Conservation (phyloP, 1,284 basidiomycete species). For the Ceratobasidium sp. region DNA sequence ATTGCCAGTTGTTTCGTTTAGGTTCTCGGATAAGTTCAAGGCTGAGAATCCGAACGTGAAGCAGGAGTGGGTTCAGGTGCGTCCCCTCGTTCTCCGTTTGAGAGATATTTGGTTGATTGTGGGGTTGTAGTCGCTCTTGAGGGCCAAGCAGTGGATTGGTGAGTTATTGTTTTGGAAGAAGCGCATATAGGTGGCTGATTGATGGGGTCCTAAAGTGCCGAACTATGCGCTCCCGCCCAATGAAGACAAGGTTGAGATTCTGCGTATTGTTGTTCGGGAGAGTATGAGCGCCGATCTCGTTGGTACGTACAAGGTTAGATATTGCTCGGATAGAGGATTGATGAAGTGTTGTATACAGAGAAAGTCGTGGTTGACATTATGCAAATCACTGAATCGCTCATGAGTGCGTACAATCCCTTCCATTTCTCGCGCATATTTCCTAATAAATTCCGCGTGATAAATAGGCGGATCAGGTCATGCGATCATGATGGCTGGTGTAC, state of each 20-base stretch:
- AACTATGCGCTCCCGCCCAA: conserved; percentile 86
- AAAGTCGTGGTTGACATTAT: conserved; percentile 47
- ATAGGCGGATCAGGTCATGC: conserved; percentile 21
- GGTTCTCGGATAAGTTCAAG: conserved; percentile 84
- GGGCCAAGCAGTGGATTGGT: conserved; percentile 79
- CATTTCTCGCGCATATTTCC: neutral
- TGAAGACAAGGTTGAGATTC: conserved; percentile 78
- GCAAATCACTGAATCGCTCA: conserved; percentile 47
- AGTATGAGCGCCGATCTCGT: conserved; percentile 76
- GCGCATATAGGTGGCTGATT: conserved; percentile 1
- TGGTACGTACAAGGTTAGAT: conserved; percentile 61
- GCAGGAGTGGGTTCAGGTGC: conserved; percentile 94
- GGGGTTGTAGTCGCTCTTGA: conserved; percentile 74
- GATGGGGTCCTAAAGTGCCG: conserved; percentile 73
- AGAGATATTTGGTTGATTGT: conserved; percentile 43
- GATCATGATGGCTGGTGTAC: conserved; percentile 29
- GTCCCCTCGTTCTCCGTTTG: no score
- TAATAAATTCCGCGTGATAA: neutral
- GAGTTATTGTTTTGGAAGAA: conserved; percentile 3
- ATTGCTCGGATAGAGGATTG: neutral
- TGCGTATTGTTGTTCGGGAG: conserved; percentile 86
- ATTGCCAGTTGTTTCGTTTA: conserved; percentile 93
- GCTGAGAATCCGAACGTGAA: conserved; percentile 78
- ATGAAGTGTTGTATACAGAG: conserved; percentile 14
- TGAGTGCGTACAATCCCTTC: conserved; percentile 43